Evolutionary conservation across 768 basidiomycete species (phyloP), one percentile per base, ranked within the genome.

Genomic region (Suillus alpinus): DNA sequence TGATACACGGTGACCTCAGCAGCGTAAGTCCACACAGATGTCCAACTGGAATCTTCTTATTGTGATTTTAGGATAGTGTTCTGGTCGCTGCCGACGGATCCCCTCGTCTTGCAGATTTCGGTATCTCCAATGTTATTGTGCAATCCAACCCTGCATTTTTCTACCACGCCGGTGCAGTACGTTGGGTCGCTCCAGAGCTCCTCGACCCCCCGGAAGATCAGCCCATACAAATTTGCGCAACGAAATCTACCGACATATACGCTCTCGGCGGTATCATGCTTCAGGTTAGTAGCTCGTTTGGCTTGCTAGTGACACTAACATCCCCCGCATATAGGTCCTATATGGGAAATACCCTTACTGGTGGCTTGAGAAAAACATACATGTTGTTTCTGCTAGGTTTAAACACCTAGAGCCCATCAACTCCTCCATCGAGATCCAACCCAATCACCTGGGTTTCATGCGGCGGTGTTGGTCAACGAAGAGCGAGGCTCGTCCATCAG

Each of bases 91-190:
- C 37, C 37, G 13, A 37, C 14, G 37, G 37, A 14, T 37, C 37
- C 37, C 37, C 37, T 37, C 37, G 37, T 1, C 37, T 37, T 37
- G 37, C 37, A 37, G 37, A 37, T 37, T 37, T 81, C 58, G 81
- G 80, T 2, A 66, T 81, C 7, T 80, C 78, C 14, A 76, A 65
- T 32, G 73, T 81, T 59, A 67, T 76, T n/a, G 67, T 67, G 10
- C 75, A 78, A 59, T 68, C 75, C 59, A 68, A 74, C 41, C 65
- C 69, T 10, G 55, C 68, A 10, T 63, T 62, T 6, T 66, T 66
- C 31, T 71, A 66, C 40, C 68, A 61, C 23, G 53, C 56, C 4
- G 66, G 62, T 4, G 60, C 68, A 18, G 12, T 63, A 0, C 60
- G 64, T 10, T 65, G 66, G 63, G 43, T 49, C 4, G 68, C 65